Conservation (phyloP, 2,329 filamentous ascomycete genomes). For the Colletotrichum noveboracense region DNA sequence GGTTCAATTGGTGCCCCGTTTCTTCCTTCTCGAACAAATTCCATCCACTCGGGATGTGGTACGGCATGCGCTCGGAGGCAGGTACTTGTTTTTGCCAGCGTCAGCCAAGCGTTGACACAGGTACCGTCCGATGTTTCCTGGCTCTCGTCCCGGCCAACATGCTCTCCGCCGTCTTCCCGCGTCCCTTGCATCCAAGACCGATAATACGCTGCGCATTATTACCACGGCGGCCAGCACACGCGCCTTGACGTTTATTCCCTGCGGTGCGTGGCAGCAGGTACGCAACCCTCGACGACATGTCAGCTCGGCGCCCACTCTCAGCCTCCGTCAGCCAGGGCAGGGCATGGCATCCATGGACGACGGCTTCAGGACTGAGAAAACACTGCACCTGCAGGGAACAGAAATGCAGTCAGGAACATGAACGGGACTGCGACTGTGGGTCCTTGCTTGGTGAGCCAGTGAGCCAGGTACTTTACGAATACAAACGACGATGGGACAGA, state of each 20-base stretch:
- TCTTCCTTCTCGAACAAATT: slow-evolving; percentile 20
- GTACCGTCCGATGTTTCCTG: slow-evolving; percentile 11
- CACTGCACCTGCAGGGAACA: background rate
- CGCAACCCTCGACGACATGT: background rate
- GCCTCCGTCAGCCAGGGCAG: background rate
- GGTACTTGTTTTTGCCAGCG: background rate
- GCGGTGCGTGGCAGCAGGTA: background rate
- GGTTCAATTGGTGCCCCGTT: background rate
- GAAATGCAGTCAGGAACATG: background rate
- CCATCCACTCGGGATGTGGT: background rate
- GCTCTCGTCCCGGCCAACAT: background rate
- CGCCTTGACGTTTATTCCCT: background rate
- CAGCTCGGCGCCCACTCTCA: background rate
- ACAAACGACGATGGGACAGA: background rate
- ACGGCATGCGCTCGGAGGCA: background rate
- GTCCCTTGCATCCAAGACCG: slow-evolving; percentile 4
- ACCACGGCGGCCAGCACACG: background rate
- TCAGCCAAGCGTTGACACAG: background rate
- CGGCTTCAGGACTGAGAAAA: background rate
- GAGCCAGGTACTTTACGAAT: background rate
- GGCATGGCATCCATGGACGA: background rate
- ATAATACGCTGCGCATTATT: background rate
- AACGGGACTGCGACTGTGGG: background rate
- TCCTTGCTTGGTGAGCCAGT: background rate
- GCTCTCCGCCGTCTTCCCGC: background rate